Evolutionary conservation across 225 moss, liverwort and hornwort species (phyloP), one percentile per base, ranked within the genome.

Genomic region (Takakia lepidozioides): DNA sequence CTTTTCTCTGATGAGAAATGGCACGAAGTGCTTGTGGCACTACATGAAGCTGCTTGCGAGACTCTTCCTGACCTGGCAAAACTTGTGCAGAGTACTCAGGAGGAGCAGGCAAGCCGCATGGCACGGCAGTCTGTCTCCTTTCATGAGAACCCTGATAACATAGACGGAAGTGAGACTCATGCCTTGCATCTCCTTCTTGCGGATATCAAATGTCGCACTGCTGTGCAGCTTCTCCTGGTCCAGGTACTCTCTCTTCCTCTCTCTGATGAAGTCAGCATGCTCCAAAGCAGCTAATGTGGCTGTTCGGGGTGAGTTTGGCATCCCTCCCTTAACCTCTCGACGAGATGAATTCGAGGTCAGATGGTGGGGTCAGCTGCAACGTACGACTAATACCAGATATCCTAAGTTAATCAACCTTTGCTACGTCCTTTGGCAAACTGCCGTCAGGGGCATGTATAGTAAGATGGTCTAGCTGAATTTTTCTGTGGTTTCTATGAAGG

Each of bases 1-100:
- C 78, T 98, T 1, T 91, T 87, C 60, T 85, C 91, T 21, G 98
- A 91, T 57, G 76, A 76, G 39, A 98, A 74, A 64, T 98, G 98
- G 98, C 72, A 78, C 63, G 98, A 98, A 66, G 73, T 91, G 25
- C 72, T 98, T 42, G 54, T 69, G 65, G 75, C 72, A 55, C 55
- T 98, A 51, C 73, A 83, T 51, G 91, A 81, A 57, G 81, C 87
- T 58, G 91, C 91, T 10, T 28, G 61, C 20, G 98, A 98, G 42
- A 98, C 98, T 16, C 69, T 91, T 46, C 98, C 98, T 51, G 87
- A 85, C 60, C 67, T 98, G 83, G 73, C 52, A 19, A 81, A 85
- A 66, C 78, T 98, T 48, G 83, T 91, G 26, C 49, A 64, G 41
- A 63, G 76, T 70, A 87, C 82, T 28, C 65, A 78, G 64, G 90